Base-by-base conservation (phyloP, 2,329 filamentous ascomycete genomes). In the Cladosporium sp. region DNA sequence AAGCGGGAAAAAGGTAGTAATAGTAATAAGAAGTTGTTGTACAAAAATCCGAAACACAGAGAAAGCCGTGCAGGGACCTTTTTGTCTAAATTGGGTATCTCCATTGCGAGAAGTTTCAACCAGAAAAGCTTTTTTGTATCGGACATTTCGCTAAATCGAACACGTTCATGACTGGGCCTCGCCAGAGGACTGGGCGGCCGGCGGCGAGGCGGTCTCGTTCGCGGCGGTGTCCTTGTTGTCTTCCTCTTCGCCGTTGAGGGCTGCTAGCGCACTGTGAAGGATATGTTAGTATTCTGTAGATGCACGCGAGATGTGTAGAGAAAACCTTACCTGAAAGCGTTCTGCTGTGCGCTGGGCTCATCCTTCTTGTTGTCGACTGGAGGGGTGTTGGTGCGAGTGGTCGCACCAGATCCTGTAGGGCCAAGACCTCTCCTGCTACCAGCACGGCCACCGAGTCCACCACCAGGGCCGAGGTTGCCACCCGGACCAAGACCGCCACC, bases 361-460 rank as follows among this genome's bases (percentile, higher is more conserved):
- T 82, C 80, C 67, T 83, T 80, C 69, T 82, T 81, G 69, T 85
- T 84, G 68, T 81, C 79, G 22, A 81, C 80, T 47, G 92, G 89
- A 58, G 92, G 92, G 51, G 93, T 97, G 68, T 89, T 90, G 58
- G 91, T 95, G 66, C 94, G 87, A 61, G 92, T 97, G 58, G 91
- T 95, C 66, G 88, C 85, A 67, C 86, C 89, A 62, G 92, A 97
- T n/a, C 65, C 66, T 25, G 60, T 64, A 28, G 70, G 67, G 55
- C 67, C 67, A 55, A 69, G 65, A 38, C 70, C 70, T 58, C 70
- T 67, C 60, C 92, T 90, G 72, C 92, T 97, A 80, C 91, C 93
- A 79, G 90, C 95, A 64, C 94, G 87, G n/a, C 88, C 90, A 64
- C 84, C 86, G 82, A 96, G 64, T 58, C 64, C 89, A 62, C 90